Evolutionary conservation across 306 rosid species (phyloP).

Genomic region (Vigna hirtella): DNA sequence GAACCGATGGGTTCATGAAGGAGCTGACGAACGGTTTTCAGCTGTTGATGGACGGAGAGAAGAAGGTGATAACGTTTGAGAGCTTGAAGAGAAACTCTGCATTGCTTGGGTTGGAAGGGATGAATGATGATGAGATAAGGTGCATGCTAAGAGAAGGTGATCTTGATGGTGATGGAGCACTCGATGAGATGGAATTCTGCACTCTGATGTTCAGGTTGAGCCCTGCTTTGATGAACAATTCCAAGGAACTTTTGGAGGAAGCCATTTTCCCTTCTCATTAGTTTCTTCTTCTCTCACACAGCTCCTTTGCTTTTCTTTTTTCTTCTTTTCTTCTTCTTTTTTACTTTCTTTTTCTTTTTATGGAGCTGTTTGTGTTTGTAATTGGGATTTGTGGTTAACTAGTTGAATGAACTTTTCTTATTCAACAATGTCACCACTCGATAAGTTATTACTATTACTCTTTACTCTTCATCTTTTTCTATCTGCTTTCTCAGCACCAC

Average conservation of each 20-base stretch:
- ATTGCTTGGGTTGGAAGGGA: conserved; percentile 71
- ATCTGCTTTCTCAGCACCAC: neutral
- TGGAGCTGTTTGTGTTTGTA: conserved; percentile 28
- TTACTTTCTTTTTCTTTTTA: neutral
- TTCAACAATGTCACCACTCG: conserved; percentile 33
- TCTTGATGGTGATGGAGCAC: conserved; percentile 77
- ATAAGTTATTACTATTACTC: neutral
- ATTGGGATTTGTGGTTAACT: conserved; percentile 32
- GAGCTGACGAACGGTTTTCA: conserved; percentile 75
- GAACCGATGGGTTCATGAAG: conserved; percentile 75
- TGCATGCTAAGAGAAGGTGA: conserved; percentile 88
- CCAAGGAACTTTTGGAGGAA: conserved; percentile 63
- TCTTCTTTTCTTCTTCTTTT: neutral
- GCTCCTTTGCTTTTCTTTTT: conserved; percentile 7
- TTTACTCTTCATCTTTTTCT: neutral
- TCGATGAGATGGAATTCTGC: conserved; percentile 83
- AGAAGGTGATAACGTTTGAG: conserved; percentile 71
- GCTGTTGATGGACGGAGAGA: conserved; percentile 71
- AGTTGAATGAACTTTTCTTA: conserved; percentile 23
- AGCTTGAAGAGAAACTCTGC: conserved; percentile 84
- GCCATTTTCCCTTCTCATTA: conserved; percentile 48
- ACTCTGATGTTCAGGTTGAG: conserved; percentile 87
- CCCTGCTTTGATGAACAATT: conserved; percentile 74
- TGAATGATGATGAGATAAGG: conserved; percentile 73
- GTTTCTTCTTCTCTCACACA: neutral